phyloP scores from a whole-genome alignment of 495 filamentous ascomycete species.

The Aspergillus ellipticus region DNA sequence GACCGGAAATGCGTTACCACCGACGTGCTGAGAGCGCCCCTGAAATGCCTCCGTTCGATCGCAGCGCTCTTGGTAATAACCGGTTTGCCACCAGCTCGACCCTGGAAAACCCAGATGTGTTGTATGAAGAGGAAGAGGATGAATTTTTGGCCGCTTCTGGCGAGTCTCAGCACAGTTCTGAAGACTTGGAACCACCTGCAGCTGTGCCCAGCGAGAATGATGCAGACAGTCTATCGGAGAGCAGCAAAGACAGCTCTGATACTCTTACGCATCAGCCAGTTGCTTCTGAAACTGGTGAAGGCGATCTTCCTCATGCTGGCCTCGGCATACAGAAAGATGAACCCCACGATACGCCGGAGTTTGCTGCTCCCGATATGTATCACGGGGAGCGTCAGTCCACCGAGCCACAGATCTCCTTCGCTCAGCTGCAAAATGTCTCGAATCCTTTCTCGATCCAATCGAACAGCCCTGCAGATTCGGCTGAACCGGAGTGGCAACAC shows the following conservation, averaged over 20 bases:
- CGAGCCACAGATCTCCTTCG: constrained; percentile 4
- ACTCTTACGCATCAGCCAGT: constrained; percentile 35
- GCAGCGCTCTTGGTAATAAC: constrained; percentile 57
- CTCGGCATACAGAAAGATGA: constrained; percentile 48
- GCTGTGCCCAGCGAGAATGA: constrained; percentile 8
- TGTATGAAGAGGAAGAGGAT: constrained; percentile 94
- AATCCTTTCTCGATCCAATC: constrained; percentile 23
- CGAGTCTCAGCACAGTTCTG: constrained; percentile 27
- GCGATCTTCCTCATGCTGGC: constrained; percentile 26
- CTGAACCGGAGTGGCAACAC: constrained; percentile 25
- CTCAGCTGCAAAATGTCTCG: constrained; percentile 15
- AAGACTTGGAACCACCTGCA: constrained; percentile 6
- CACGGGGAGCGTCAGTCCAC: constrained; percentile 1
- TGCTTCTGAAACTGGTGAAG: constrained; percentile 26
- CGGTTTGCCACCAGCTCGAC: constrained; percentile 63
- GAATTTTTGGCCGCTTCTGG: constrained; percentile 46
- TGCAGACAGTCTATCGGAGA: constrained; percentile 32
- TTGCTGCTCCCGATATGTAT: background rate
- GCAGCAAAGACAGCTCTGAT: constrained; percentile 34
- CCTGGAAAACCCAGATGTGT: constrained; percentile 77
- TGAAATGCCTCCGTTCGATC: constrained; percentile 78
- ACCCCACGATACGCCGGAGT: background rate
- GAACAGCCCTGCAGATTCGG: constrained; percentile 26
- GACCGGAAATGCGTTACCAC: constrained; percentile 85
- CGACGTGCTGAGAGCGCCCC: constrained; percentile 90